Evolutionary conservation across 352 stramenopile genomes (phyloP).

Genomic region (Detonula confervacea): DNA sequence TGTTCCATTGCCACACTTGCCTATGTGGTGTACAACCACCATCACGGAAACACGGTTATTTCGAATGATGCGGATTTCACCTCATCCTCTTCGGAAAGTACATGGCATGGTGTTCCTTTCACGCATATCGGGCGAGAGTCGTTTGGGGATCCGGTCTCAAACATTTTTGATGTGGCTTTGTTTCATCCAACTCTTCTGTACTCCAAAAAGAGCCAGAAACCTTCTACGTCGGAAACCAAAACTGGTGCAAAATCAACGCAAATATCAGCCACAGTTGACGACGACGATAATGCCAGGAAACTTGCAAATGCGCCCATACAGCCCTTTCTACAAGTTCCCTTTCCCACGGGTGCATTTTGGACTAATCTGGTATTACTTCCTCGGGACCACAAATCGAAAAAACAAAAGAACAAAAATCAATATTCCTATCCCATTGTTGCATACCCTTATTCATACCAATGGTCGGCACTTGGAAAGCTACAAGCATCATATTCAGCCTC

Average conservation of each 20-base stretch:
- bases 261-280: constrained; percentile 7
- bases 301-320: constrained; percentile 14
- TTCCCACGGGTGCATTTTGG: constrained; percentile 84
- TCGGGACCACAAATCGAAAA: constrained; percentile 14
- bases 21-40: constrained; percentile 34
- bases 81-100: background rate
- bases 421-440: constrained; percentile 80
- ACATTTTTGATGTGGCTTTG: constrained; percentile 66
- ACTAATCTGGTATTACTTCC: constrained; percentile 79
- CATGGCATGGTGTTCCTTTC: constrained; percentile 57
- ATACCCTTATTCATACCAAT: constrained; percentile 82
- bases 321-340: constrained; percentile 69
- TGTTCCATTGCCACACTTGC: constrained; percentile 34
- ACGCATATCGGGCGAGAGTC: constrained; percentile 57
- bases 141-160: constrained; percentile 66
- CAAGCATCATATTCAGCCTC: constrained; percentile 73
- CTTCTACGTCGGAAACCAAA: constrained; percentile 10
- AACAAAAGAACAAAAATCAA: constrained; percentile 27
- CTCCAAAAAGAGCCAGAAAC: background rate
- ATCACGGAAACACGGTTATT: constrained; percentile 3
- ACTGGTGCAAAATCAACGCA: background rate
- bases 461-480: constrained; percentile 61
- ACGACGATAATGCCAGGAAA: constrained; percentile 4
- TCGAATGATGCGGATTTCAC: background rate
- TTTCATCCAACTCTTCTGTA: constrained; percentile 66